Conservation (phyloP, 768 basidiomycete genomes). For the Myochromella boudieri region DNA sequence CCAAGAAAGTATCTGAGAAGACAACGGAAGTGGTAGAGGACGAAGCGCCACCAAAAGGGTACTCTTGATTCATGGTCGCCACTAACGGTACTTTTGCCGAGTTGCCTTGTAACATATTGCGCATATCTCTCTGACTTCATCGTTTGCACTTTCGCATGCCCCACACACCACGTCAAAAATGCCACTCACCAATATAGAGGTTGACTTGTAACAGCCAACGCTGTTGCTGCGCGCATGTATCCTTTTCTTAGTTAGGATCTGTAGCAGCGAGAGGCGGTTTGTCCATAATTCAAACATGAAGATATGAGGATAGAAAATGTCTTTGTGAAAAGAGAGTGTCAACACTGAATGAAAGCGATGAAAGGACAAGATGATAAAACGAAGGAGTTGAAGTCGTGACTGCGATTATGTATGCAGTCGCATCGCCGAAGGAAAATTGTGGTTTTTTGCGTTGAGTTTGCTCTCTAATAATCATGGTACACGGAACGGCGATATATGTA, state of each 20-base stretch:
- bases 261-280: too few species aligned
- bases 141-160: too few species aligned
- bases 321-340: neutral
- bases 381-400: constrained; percentile 7
- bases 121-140: too few species aligned
- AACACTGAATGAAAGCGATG: neutral
- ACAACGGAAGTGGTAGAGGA: constrained; percentile 11
- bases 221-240: too few species aligned
- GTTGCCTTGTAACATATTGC: neutral
- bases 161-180: too few species aligned
- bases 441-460: constrained; percentile 17
- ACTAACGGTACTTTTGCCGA: too few species aligned
- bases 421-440: constrained; percentile 2
- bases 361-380: neutral
- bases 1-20: constrained; percentile 12
- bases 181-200: too few species aligned
- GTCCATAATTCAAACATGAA: constrained; percentile 9
- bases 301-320: constrained; percentile 4
- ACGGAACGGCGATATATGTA: constrained; percentile 23
- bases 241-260: too few species aligned
- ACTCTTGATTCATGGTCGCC: neutral
- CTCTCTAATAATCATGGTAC: constrained; percentile 25
- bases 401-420: constrained; percentile 2
- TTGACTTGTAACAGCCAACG: too few species aligned
- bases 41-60: constrained; percentile 6